Evolutionary conservation across 2,329 filamentous ascomycete species (phyloP), one percentile per base, ranked within the genome.

Genomic region (Thielaviopsis euricoi): DNA sequence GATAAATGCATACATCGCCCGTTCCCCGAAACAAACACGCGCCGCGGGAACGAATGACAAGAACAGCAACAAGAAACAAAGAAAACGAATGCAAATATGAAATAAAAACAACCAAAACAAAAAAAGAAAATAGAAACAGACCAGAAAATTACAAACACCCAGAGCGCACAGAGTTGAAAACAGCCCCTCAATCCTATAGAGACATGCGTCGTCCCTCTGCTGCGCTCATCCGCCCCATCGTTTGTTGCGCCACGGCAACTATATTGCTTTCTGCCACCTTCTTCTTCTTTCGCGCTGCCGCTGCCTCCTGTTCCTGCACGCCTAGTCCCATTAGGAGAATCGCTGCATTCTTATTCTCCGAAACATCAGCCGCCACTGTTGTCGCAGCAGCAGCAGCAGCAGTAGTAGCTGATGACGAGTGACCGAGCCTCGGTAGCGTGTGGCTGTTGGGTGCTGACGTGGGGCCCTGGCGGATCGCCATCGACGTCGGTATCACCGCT

Each of bases 321-420:
- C 73, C 73, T 25, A 77, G 68, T 55, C 74, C 73, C 73, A 77
- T 71, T 43, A 77, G 64, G 6, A 76, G 64, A 60, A 74, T 66
- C 19, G 75, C 75, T 1, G 74, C 75, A n/a, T 53, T 37, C 51
- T 73, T 74, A 63, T 71, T 74, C 55, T 76, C 72, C 13, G 66
- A 66, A 0, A 69, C 25, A 40, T 40, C 21, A 10, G 52, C 52
- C 25, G 29, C 29, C 29, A 26, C 9, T 9, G 9, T 9, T 4
- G 25, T 26, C 4, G 25, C 25, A 26, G 25, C 4, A 26, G 25
- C 9, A 26, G 25, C 25, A 26, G 25, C 25, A 26, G 25, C 25
- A 26, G 25, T 4, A 26, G 25, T 9, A 26, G 29, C 29, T 2
- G 29, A 2, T 6, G 29, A 10, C 7, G 29, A 10, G 29, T 33